Evolutionary conservation across 2,329 filamentous ascomycete species (phyloP).

Genomic region (Xylaria sp.): DNA sequence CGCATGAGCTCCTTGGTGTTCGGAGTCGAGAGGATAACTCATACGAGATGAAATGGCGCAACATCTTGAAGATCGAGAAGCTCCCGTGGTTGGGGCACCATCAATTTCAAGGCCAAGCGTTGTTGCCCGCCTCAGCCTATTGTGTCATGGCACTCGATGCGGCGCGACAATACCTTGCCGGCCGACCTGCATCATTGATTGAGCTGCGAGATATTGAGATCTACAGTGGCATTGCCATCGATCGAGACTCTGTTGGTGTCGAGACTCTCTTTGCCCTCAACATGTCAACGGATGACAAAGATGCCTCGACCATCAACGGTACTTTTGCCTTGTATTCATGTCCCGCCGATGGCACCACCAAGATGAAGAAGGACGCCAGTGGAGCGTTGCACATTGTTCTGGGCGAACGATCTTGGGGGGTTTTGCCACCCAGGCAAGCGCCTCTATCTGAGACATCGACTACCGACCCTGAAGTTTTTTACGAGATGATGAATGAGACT

Average conservation of each 20-base stretch:
- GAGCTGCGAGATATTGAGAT: slow-evolving; percentile 48
- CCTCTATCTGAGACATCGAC: slow-evolving; percentile 49
- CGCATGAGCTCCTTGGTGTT: slow-evolving; percentile 55
- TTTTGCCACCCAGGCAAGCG: slow-evolving; percentile 45
- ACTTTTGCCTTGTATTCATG: slow-evolving; percentile 52
- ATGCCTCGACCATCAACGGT: slow-evolving; percentile 45
- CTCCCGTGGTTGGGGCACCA: slow-evolving; percentile 57
- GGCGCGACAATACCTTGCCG: slow-evolving; percentile 46
- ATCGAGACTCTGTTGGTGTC: slow-evolving; percentile 49
- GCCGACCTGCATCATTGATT: slow-evolving; percentile 42
- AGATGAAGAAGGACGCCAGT: slow-evolving; percentile 53
- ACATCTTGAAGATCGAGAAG: slow-evolving; percentile 53
- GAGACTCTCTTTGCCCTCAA: slow-evolving; percentile 55
- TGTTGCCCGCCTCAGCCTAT: slow-evolving; percentile 61
- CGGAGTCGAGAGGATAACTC: slow-evolving; percentile 53
- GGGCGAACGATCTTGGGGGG: slow-evolving; percentile 44
- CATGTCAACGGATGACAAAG: slow-evolving; percentile 2
- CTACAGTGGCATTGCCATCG: slow-evolving; percentile 45
- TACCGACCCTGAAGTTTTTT: slow-evolving; percentile 52
- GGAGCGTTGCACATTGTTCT: slow-evolving; percentile 51
- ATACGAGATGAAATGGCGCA: slow-evolving; percentile 55
- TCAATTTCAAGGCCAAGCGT: slow-evolving; percentile 56
- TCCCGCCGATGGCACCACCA: slow-evolving; percentile 46
- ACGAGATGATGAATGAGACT: slow-evolving; percentile 55
- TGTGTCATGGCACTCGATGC: slow-evolving; percentile 61